Evolutionary conservation across 352 stramenopile genomes (phyloP), one percentile per base, ranked within the genome.

Genomic region (Plasmopara muralis): DNA sequence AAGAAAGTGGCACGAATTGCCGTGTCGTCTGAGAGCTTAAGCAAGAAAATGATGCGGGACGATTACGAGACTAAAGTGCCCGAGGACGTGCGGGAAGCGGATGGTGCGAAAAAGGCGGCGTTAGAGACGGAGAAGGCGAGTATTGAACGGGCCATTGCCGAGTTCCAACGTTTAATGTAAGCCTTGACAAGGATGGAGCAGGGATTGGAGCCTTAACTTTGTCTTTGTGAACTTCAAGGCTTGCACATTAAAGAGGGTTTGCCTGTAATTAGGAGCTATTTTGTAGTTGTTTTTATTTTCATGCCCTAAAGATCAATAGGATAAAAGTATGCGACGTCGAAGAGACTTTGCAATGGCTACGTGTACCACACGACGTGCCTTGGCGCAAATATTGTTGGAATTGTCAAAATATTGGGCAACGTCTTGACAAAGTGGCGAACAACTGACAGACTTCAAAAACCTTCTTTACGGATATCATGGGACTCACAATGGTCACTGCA

Each of bases 1-100:
- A 95, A 92, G 63, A 93, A 96, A 64, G 51, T 95, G 43, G 68
- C 69, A 18, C 91, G 95, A 67, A 81, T 94, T 37, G 59, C 72
- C 52, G 76, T 80, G 16, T 86, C 83, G 25, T 71, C 91, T 31
- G 64, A 77, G 28, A 87, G 70, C 51, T 57, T 94, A 18, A 43
- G 72, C 50, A 92, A 90, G 74, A 94, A 94, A 69, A 88, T 84
- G 50, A 53, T 45, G 40, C 85, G 80, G 58, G 77, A 87, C 6
- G 81, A 89, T 66, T 94, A 94, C 51, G 44, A 64, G 28, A 82
- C 68, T 7, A 92, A 92, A 66, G 83, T 94, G 10, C 83, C 83
- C 1, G 76, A 84, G 62, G 85, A 56, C 31, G 83, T 94, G 31
- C 81, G 79, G 30, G 81, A 91, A 44, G 72, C 80, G 6, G 83